A percentile compares a stretch with the other conserved stretches of the same genome.
Conservation (phyloP, 129 eudicot species). For the Arctium lappa region DNA sequence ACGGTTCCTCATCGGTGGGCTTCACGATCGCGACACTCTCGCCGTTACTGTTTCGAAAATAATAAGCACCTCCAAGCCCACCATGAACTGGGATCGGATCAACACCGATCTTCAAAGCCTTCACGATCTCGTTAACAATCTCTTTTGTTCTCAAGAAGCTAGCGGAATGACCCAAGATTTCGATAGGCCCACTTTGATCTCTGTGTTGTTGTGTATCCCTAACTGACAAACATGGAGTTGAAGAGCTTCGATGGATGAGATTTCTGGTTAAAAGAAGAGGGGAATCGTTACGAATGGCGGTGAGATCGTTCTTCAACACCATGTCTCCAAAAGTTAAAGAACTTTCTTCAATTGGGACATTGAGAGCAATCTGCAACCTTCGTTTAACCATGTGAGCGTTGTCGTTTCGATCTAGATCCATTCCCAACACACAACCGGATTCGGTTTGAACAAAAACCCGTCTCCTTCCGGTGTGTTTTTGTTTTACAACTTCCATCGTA, state of each 20-base stretch:
- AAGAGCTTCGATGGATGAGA: slow-evolving; percentile 75
- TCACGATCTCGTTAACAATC: slow-evolving; percentile 61
- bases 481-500: slow-evolving; percentile 56
- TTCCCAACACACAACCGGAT: slow-evolving; percentile 82
- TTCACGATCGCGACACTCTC: slow-evolving; percentile 86
- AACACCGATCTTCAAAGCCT: slow-evolving; percentile 65
- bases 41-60: slow-evolving; percentile 58
- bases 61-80: slow-evolving; percentile 89
- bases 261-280: slow-evolving; percentile 72
- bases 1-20: slow-evolving; percentile 94
- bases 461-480: slow-evolving; percentile 56
- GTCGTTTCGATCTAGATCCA: slow-evolving; percentile 86
- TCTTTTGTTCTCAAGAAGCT: slow-evolving; percentile 47
- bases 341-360: slow-evolving; percentile 76
- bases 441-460: slow-evolving; percentile 95
- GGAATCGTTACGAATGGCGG: slow-evolving; percentile 75
- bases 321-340: slow-evolving; percentile 83
- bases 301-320: slow-evolving; percentile 82
- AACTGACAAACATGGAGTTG: slow-evolving; percentile 89
- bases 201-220: slow-evolving; percentile 64
- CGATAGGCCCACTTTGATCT: slow-evolving; percentile 72
- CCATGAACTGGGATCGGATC: slow-evolving; percentile 72
- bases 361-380: slow-evolving; percentile 72
- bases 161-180: slow-evolving; percentile 59
- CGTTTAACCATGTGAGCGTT: slow-evolving; percentile 89